Evolutionary conservation across 2,329 filamentous ascomycete species (phyloP).

Genomic region (Tolypocladium cylindrosporum): DNA sequence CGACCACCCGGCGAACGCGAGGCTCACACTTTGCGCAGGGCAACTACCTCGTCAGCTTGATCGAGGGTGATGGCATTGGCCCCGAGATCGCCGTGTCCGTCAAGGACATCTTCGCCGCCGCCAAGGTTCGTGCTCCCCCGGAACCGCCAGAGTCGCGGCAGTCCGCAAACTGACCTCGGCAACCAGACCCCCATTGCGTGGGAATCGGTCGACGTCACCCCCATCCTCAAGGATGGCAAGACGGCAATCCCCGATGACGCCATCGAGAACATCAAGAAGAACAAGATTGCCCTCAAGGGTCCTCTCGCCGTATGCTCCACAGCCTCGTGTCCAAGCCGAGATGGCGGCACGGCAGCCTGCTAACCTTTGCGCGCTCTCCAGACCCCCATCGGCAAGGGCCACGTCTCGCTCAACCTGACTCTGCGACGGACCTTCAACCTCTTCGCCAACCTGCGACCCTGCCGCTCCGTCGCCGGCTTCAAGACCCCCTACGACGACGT

Average conservation of each 20-base stretch:
- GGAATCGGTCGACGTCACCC: constrained; percentile 95
- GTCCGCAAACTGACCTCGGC: background rate
- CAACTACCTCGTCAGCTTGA: constrained; percentile 91
- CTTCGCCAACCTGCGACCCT: constrained; percentile 97
- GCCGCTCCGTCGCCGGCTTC: constrained; percentile 92
- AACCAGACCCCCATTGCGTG: constrained; percentile 78
- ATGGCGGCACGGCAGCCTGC: background rate
- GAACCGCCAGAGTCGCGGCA: background rate
- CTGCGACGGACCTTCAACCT: constrained; percentile 99
- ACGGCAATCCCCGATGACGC: constrained; percentile 88
- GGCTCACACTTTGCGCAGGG: constrained; percentile 44
- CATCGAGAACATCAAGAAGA: constrained; percentile 86
- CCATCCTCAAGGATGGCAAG: constrained; percentile 87
- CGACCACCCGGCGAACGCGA: background rate
- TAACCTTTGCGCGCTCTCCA: constrained; percentile 20
- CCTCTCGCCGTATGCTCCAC: constrained; percentile 69
- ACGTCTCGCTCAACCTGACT: constrained; percentile 97
- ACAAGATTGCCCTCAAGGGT: constrained; percentile 96
- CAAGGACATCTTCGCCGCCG: constrained; percentile 96
- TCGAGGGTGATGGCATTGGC: constrained; percentile 98
- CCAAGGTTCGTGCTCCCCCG: constrained; percentile 54
- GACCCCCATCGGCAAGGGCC: constrained; percentile 96
- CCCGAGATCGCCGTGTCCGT: constrained; percentile 96
- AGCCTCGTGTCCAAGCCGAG: background rate
- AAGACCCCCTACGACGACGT: constrained; percentile 98